Evolutionary conservation across 768 basidiomycete genomes (phyloP), one percentile per base, ranked within the genome.

Genomic region (Clitopilus passeckerianus): DNA sequence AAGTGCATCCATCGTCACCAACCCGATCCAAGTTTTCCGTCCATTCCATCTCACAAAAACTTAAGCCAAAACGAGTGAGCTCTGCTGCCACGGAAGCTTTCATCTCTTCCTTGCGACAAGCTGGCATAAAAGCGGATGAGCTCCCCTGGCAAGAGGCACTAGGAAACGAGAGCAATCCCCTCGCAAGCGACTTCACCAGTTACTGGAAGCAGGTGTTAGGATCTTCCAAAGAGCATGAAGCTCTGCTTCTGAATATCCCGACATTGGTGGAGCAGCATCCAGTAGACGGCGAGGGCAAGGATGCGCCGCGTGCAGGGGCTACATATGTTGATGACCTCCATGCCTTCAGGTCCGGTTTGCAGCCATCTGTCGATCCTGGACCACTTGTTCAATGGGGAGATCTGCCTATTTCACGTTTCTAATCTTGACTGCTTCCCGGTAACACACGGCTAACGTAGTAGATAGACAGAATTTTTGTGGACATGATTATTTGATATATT

Each of bases 21-120:
- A 80, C 77, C 1, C 86, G 95, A 37, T 79, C 89, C 14, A 98
- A 98, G 73, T 75, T 94, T 56, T 93, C 95, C 0, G 78, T 92
- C 53, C 96, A 95, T 63, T 77, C 91, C 73, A 77, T 79, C 50
- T 93, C 92, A 10, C 86, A 86, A 67, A 89, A 83, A 70, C 80
- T 82, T 16, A 80, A 72, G 7, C 75, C 76, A 2, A 80, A 79
- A 66, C 85, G 79, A 62, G 80, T 94, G 68, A 91, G 90, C 66
- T 67, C 75, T 1, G 78, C 82, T 4, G 86, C 91, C 5, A 78
- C 83, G 35, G 73, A 82, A 59, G 86, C 83, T 5, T 89, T 95
- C 62, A 80, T 85, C 60, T 70, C 68, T 12, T 68, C 78, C 10
- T 75, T 92, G 23, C 78, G 74, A 34, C 71, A 75, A 57, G 73